A percentile compares a stretch with the other conserved stretches of the same genome.
These are phyloP conservation scores for Elymus sibiricus DNA, from an alignment of 176 grass and related monocot genomes.

Conservation along the genomic window DNA sequence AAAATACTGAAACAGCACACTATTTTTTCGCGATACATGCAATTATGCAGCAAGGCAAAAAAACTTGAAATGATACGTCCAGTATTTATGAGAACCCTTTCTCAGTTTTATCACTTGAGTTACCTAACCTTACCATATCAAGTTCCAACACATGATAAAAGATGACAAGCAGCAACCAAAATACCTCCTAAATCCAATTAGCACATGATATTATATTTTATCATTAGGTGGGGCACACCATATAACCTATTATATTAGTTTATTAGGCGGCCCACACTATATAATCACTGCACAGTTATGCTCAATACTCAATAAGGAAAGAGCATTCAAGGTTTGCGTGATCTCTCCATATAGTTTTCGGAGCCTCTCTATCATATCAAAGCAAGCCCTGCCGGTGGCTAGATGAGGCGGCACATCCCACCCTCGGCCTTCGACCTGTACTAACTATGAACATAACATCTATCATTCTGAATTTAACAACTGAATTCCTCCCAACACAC, in stretches of 20 bases:
- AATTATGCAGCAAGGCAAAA: neutral
- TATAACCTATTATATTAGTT: neutral
- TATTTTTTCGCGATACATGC: neutral
- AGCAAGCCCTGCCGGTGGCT: neutral
- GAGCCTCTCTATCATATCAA: neutral
- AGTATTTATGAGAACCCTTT: neutral
- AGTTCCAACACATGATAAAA: no score
- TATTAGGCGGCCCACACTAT: neutral
- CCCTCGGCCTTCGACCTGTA: neutral
- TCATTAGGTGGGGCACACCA: neutral
- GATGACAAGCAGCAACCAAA: neutral
- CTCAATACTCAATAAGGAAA: neutral
- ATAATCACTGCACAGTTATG: neutral
- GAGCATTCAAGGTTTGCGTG: neutral
- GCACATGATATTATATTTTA: neutral
- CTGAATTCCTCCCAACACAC: neutral
- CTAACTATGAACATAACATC: neutral
- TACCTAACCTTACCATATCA: neutral
- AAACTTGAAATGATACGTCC: neutral
- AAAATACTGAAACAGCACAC: neutral
- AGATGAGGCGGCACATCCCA: neutral
- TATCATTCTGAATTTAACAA: neutral
- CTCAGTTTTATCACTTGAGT: neutral
- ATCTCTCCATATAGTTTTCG: neutral
- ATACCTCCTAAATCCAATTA: neutral